A percentile compares a stretch with the other conserved stretches of the same genome.
phyloP scores from a whole-genome alignment of 768 basidiomycete species.

The Lentinula sp. region DNA sequence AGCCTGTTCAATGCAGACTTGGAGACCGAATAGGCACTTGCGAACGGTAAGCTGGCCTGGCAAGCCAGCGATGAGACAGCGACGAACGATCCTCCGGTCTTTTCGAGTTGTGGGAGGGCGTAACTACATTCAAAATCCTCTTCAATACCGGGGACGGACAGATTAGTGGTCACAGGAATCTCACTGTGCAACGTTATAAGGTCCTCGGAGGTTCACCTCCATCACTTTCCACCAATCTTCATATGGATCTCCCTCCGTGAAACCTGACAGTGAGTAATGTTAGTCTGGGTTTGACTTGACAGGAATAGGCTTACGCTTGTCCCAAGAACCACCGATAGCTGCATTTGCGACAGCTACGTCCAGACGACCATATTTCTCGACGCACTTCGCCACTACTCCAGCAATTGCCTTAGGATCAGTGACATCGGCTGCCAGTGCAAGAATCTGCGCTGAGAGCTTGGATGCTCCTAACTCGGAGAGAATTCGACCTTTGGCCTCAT shows the following conservation, averaged over 20 bases:
- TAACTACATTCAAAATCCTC: not conserved
- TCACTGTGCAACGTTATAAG: slow-evolving; percentile 16
- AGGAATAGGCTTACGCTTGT: slow-evolving; percentile 6
- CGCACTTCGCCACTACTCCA: slow-evolving; percentile 15
- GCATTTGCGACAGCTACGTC: slow-evolving; percentile 23
- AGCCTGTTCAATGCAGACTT: slow-evolving; percentile 9
- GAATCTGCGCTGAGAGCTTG: slow-evolving; percentile 9
- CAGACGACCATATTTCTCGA: slow-evolving; percentile 18
- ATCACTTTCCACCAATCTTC: slow-evolving; percentile 17
- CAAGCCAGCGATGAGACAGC: slow-evolving; percentile 8
- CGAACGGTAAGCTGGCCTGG: slow-evolving; percentile 11
- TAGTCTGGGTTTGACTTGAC: not conserved
- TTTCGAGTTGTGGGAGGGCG: slow-evolving; percentile 9
- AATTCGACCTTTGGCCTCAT: slow-evolving; percentile 15
- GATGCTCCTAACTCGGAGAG: not conserved
- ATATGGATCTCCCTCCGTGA: slow-evolving; percentile 12
- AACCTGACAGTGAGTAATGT: slow-evolving; percentile 2
- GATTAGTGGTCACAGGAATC: not conserved
- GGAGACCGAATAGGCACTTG: slow-evolving; percentile 11
- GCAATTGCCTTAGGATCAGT: slow-evolving; percentile 13
- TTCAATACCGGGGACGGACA: not conserved
- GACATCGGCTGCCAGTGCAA: slow-evolving; percentile 19
- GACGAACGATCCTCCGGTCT: slow-evolving; percentile 7
- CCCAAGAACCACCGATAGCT: slow-evolving; percentile 14
- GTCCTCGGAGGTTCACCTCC: slow-evolving; percentile 17